Base-by-base conservation (phyloP, 805 yeast genomes). In the Lachancea cidri region DNA sequence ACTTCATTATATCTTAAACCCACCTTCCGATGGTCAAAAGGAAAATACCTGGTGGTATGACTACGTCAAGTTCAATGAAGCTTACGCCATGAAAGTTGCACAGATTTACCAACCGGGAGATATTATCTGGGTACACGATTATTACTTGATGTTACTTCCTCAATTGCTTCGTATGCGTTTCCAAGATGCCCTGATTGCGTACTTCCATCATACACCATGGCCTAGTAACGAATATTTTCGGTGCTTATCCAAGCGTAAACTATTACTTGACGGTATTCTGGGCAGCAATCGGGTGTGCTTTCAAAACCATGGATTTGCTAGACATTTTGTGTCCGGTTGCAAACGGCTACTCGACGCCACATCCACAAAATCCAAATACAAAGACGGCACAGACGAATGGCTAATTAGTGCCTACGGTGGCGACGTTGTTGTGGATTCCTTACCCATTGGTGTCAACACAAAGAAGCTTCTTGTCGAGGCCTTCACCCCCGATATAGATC, bases 201-300 rank as follows among this genome's bases (percentile, higher is more conserved):
- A 85, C 39, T 88, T 77, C 62, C 65, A 89, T 49, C 96, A 89
- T 61, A 76, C 86, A 2, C 96, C 97, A n/a, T 89, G 91, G 73
- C 96, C 97, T 9, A 81, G 95, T 18, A 81, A 88, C 14, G 99
- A 93, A 64, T 88, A 89, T 61, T 87, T 93, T 67, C 74, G 97
- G 47, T 85, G 95, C 51, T 65, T 94, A 27, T 81, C 96, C 29
- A 85, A 85, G 63, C 75, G 98, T 50, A 73, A 79, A 42, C 83
- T 85, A 55, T 68, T 93, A 37, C 71, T 93, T 44, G 95, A 86
- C 55, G 98, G 98, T 14, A 76, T 93, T 76, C 73, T 93, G 36
- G 98, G 98, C 17, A 79, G 96, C 5, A 86, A 87, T 58, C 77
- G 80, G 54, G 75, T 93, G 35, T 88, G 84, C 7, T 87, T 93